These are phyloP conservation scores for Neoarthrinium moseri DNA, from an alignment of 2,329 filamentous ascomycete species.

Conservation along the genomic window DNA sequence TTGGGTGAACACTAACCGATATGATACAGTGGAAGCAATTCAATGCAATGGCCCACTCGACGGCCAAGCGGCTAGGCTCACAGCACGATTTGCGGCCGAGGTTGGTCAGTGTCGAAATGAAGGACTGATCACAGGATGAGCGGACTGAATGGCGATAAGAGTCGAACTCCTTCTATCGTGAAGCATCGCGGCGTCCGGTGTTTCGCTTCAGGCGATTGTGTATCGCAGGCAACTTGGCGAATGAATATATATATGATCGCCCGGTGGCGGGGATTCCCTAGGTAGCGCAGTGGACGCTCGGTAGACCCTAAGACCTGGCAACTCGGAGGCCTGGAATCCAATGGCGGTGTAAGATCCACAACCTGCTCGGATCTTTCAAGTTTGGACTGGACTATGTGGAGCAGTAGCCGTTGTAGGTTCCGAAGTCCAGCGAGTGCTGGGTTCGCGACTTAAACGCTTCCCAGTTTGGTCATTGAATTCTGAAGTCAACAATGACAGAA, in stretches of 20 bases:
- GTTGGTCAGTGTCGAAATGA: conserved; percentile 18
- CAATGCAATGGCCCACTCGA: conserved; percentile 25
- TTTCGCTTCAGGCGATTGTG: conserved; percentile 16
- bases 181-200: conserved; percentile 32
- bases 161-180: conserved; percentile 22
- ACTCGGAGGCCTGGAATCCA: conserved; percentile 16
- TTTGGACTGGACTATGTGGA: conserved; percentile 26
- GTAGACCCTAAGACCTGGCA: not conserved
- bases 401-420: conserved; percentile 11
- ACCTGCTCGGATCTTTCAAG: conserved; percentile 15
- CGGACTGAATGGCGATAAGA: conserved; percentile 21
- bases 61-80: conserved; percentile 20
- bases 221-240: conserved; percentile 13
- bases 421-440: not conserved
- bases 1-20: conserved; percentile 39
- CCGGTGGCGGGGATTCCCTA: conserved; percentile 18
- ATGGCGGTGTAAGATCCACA: conserved; percentile 27
- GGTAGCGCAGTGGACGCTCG: conserved; percentile 6
- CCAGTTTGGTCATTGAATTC: not conserved
- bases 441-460: not conserved
- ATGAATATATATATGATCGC: conserved; percentile 25
- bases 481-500: not conserved
- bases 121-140: conserved; percentile 18
- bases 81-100: conserved; percentile 16
- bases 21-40: conserved; percentile 36